A percentile compares a stretch with the other conserved stretches of the same genome.
These are phyloP conservation scores for Otatea glauca DNA, from an alignment of 176 grass and related monocot species.

Conservation along the genomic window DNA sequence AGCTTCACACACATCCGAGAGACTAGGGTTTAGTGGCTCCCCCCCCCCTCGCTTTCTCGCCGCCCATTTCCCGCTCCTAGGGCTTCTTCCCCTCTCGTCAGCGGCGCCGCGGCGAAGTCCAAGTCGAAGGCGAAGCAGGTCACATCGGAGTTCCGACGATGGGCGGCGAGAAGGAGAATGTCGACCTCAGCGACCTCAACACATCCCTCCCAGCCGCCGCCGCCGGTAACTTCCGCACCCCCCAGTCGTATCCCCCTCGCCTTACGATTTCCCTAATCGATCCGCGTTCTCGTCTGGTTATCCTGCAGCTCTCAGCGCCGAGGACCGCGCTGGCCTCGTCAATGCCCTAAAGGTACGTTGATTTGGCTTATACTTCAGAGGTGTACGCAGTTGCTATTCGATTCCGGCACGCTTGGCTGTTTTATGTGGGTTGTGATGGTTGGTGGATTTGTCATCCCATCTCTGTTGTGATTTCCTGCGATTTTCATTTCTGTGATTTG, in stretches of 20 bases:
- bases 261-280: conserved; percentile 3
- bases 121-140: conserved; percentile 12
- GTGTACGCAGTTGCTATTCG: background rate
- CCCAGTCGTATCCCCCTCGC: background rate
- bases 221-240: conserved; percentile 32
- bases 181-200: conserved; percentile 70
- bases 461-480: background rate
- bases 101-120: conserved; percentile 39
- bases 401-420: background rate
- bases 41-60: background rate
- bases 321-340: conserved; percentile 72
- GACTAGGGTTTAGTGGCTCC: conserved; percentile 52
- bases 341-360: conserved; percentile 66
- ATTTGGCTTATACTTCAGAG: background rate
- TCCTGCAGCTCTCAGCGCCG: conserved; percentile 58
- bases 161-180: conserved; percentile 60
- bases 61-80: conserved; percentile 28
- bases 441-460: background rate
- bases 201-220: conserved; percentile 52
- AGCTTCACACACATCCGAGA: background rate
- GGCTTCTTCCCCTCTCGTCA: conserved; percentile 26
- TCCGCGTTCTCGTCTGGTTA: conserved; percentile 9
- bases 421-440: background rate
- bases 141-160: conserved; percentile 44
- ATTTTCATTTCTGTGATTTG: conserved; percentile 1